These are phyloP conservation scores for Euclidium syriacum DNA, from an alignment of 345 rosid species.

Conservation along the genomic window DNA sequence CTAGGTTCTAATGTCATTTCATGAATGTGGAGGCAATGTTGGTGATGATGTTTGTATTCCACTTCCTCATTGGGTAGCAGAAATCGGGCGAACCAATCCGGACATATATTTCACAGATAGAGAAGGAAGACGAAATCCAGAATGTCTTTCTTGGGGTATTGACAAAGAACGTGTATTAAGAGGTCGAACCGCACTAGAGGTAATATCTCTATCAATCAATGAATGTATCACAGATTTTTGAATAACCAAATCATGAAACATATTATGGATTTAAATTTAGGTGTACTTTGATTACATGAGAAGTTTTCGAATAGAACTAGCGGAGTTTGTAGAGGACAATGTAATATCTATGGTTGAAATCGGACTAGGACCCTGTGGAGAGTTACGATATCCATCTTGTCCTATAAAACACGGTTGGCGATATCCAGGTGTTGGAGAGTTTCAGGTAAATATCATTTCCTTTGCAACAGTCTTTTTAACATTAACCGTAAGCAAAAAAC, in stretches of 20 bases:
- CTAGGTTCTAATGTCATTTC: slow-evolving; percentile 97
- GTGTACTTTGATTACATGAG: slow-evolving; percentile 98
- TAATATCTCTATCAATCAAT: slow-evolving; percentile 24
- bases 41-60: slow-evolving; percentile 99
- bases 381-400: slow-evolving; percentile 86
- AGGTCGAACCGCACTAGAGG: slow-evolving; percentile 97
- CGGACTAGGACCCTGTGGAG: slow-evolving; percentile 98
- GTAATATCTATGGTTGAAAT: slow-evolving; percentile 74
- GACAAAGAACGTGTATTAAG: slow-evolving; percentile 88
- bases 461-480: slow-evolving; percentile 3
- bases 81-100: slow-evolving; percentile 85
- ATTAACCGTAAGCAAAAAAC: too few species aligned
- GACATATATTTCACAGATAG: slow-evolving; percentile 94
- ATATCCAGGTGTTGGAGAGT: slow-evolving; percentile 97
- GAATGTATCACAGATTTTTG: neutral
- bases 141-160: slow-evolving; percentile 97
- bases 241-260: slow-evolving; percentile 4
- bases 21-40: slow-evolving; percentile 97
- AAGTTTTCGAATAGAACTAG: slow-evolving; percentile 88
- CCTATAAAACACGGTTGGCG: slow-evolving; percentile 99
- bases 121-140: slow-evolving; percentile 94
- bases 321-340: slow-evolving; percentile 62
- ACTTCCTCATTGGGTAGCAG: slow-evolving; percentile 96
- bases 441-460: slow-evolving; percentile 56
- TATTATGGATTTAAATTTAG: slow-evolving; percentile 35